Base-by-base conservation (phyloP, 306 rosid genomes). In the Ormosia semicastrata region DNA sequence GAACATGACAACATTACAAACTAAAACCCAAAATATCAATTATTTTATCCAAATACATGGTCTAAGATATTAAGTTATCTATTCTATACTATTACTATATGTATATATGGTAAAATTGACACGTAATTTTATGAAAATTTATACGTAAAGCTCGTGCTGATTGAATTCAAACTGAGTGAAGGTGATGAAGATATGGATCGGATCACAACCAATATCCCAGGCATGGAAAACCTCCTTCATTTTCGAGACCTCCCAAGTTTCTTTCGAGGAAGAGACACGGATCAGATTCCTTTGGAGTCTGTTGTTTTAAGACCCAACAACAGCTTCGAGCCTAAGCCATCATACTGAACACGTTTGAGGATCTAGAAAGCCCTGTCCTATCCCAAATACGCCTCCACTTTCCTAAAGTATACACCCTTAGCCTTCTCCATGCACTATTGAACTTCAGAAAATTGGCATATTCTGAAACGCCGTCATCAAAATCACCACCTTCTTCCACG, bases 341-440 rank as follows among this genome's bases (percentile, higher is more conserved):
- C 2, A 82, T 93, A 5, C 52, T 91, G 54, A 93, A 93, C 89
- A 84, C 97, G 0, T 91, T 87, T 12, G 91, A 93, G n/a, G 94
- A 89, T 0, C 71, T 91, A 18, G 97, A 93, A 62, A 77, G 74
- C 3, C 88, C 90, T 1, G 43, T 87, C 2, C 67, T 89, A 11
- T 56, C 78, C 18, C 77, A 78, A 0, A 56, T 89, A 0, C 82
- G 85, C 2, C 77, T 13, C 2, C 64, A 43, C 0, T 82, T 78
- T 46, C 86, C 87, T 2, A 81, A 82, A 15, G 3, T 85, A 49
- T 92, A 71, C 82, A 18, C 91, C 11, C 2, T 90, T 15, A 92
- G 93, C 6, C 91, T 93, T 4, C 89, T 90, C 69, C 90, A 89
- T 15, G 32, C 69, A 36, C 92, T 75, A 24, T 83, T 87, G 7